A percentile compares a stretch with the other conserved stretches of the same genome.
phyloP scores from a whole-genome alignment of 345 rosid genomes.

The Abelmoschus esculentus region DNA sequence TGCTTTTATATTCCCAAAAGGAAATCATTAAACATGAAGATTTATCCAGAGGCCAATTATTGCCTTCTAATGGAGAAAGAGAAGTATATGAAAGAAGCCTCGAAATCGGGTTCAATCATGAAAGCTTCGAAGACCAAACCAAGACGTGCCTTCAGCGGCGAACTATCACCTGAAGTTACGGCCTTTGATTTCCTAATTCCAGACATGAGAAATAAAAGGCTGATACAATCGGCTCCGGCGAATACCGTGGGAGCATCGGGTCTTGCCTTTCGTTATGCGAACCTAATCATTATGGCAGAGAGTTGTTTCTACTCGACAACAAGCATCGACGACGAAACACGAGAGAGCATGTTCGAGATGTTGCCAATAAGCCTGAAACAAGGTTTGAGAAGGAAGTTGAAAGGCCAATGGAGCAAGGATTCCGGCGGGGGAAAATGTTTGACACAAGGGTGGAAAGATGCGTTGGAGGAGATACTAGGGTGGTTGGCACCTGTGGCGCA shows the following conservation, averaged over 20 bases:
- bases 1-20: neutral
- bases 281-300: constrained; percentile 29
- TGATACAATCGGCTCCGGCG: constrained; percentile 17
- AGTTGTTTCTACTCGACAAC: constrained; percentile 21
- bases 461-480: constrained; percentile 31
- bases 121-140: constrained; percentile 2
- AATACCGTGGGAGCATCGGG: constrained; percentile 45
- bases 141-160: constrained; percentile 15
- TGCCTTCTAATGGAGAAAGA: constrained; percentile 4
- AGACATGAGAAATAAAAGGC: neutral
- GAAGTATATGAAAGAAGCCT: neutral
- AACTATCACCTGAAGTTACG: neutral
- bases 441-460: constrained; percentile 42
- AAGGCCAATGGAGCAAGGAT: constrained; percentile 18
- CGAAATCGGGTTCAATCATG: constrained; percentile 26
- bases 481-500: constrained; percentile 49
- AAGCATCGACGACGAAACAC: constrained; percentile 24
- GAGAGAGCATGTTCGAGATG: constrained; percentile 29
- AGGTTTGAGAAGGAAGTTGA: constrained; percentile 27
- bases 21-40: constrained; percentile 4
- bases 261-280: constrained; percentile 39
- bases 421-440: neutral
- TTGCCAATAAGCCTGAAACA: constrained; percentile 30
- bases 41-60: constrained; percentile 21
- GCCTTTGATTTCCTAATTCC: neutral